Percentiles rank a stretch among this genome's conserved stretches.
Evolutionary conservation across 2,329 filamentous ascomycete genomes (phyloP).

Genomic region (Aspergillus pseudoviridinutans): DNA sequence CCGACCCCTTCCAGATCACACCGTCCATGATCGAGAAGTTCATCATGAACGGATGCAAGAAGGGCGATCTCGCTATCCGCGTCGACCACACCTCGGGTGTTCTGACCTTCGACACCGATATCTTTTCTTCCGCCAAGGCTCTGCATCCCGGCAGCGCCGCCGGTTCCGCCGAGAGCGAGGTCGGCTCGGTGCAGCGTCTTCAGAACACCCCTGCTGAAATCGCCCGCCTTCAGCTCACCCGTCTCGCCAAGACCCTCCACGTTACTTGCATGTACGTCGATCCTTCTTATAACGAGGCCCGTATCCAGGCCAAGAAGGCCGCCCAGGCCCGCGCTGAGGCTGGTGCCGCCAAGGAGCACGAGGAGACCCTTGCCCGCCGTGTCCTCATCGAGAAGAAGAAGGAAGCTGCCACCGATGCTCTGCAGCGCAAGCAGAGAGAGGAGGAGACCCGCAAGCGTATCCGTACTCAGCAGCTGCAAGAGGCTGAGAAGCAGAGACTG

Average conservation of each 20-base stretch:
- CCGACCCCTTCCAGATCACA: constrained; percentile 90
- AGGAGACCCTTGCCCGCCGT: constrained; percentile 77
- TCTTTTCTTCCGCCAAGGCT: constrained; percentile 95
- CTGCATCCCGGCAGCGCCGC: constrained; percentile 77
- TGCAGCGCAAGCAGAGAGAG: constrained; percentile 86
- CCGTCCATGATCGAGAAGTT: constrained; percentile 96
- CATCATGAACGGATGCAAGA: constrained; percentile 99
- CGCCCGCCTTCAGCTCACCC: constrained; percentile 87
- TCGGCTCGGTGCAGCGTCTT: constrained; percentile 82
- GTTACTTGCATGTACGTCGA: constrained; percentile 96
- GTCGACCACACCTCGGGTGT: constrained; percentile 94
- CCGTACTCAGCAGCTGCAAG: constrained; percentile 80
- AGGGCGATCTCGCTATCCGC: constrained; percentile 93
- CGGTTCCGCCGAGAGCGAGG: constrained; percentile 82
- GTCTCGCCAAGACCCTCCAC: constrained; percentile 85
- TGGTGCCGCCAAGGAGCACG: constrained; percentile 88
- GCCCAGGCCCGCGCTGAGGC: constrained; percentile 78
- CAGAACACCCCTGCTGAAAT: constrained; percentile 98
- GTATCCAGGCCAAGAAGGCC: constrained; percentile 71
- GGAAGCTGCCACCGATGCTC: constrained; percentile 84
- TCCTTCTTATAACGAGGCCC: constrained; percentile 77
- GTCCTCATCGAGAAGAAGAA: constrained; percentile 95
- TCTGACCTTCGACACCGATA: constrained; percentile 94
- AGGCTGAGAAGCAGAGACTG: constrained; percentile 83
- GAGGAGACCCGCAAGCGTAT: constrained; percentile 83